phyloP scores from a whole-genome alignment of 768 basidiomycete genomes.

The Pleurotus ostreatus region DNA sequence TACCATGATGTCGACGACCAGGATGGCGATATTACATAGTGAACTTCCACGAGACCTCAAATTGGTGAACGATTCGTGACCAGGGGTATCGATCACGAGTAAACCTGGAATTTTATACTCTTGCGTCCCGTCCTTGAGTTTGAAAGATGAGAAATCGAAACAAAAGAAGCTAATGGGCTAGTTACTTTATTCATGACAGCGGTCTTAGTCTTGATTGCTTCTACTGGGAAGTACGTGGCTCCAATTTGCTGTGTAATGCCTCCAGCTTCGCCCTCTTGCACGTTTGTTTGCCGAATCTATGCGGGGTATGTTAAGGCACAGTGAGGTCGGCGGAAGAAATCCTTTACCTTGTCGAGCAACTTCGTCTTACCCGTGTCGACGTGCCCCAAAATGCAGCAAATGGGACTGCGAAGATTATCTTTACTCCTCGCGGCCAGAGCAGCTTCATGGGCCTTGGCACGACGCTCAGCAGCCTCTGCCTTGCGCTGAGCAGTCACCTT shows the following conservation, averaged over 20 bases:
- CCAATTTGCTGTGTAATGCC: slow-evolving; percentile 99
- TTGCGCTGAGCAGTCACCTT: slow-evolving; percentile 67
- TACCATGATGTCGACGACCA: slow-evolving; percentile 98
- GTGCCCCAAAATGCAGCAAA: slow-evolving; percentile 98
- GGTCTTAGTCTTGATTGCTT: slow-evolving; percentile 92
- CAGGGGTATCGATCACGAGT: slow-evolving; percentile 95
- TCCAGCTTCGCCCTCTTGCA: slow-evolving; percentile 98
- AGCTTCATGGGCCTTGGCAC: slow-evolving; percentile 74
- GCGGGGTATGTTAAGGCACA: neutral
- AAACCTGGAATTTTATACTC: slow-evolving; percentile 98
- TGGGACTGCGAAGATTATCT: slow-evolving; percentile 91
- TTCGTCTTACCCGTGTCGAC: slow-evolving; percentile 99
- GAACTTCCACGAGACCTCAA: slow-evolving; percentile 93
- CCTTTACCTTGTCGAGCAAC: slow-evolving; percentile 84
- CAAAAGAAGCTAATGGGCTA: neutral
- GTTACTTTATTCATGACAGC: slow-evolving; percentile 83
- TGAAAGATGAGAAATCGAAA: slow-evolving; percentile 2
- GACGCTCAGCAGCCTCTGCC: slow-evolving; percentile 79
- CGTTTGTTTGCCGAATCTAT: slow-evolving; percentile 98
- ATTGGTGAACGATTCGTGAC: slow-evolving; percentile 99
- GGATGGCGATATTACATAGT: slow-evolving; percentile 96
- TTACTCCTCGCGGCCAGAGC: slow-evolving; percentile 84
- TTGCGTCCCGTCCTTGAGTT: slow-evolving; percentile 61
- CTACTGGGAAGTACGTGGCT: slow-evolving; percentile 97
- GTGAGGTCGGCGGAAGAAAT: neutral